Evolutionary conservation across 768 basidiomycete species (phyloP), one percentile per base, ranked within the genome.

Genomic region (Xerocomus potaroensis): DNA sequence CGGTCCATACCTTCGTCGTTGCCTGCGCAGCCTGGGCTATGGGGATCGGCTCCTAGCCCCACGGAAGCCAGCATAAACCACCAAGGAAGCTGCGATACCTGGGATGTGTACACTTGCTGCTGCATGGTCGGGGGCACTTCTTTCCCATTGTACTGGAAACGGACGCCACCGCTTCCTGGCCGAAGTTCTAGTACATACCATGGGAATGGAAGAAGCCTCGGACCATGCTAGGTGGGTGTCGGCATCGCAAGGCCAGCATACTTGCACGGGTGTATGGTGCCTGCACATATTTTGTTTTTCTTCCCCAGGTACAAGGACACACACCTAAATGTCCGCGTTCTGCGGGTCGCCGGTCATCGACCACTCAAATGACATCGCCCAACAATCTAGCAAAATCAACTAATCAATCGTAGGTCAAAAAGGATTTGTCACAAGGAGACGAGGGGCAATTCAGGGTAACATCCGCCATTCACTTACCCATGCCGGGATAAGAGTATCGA

Each of bases 191-290:
- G 71, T 70, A 71, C 70, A 72, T 76, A 76, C 74, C 74, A 76
- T 76, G 74, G 72, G 74, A 76, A 76, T 76, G 74, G 73, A 76
- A 76, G 71, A 75, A 68, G 69, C 62, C 61, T 58, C 64, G 57
- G 69, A 69, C 69, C 69, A 72, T 65, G 60, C 54, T 42, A 55
- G 41, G 62, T 50, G 48, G 53, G 24, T 59, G 62, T 49, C 22
- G 50, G 40, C 58, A 56, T 60, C 49, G 22, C 55, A 38, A 45
- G 56, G 43, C 58, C 66, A 62, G 65, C 22, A 35, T 34, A 36
- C 49, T 35, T 38, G 31, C 37, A 38, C 23, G 16, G 38, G 33
- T n/a, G 32, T 35, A 35, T 9, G 38, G 33, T 41, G 39, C 16
- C 30, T 18, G 22, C 31, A 21, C 31, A 29, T 19, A 8, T 27